phyloP scores from a whole-genome alignment of 164 flowering plant species.

The Magnolia kwangsiensis region DNA sequence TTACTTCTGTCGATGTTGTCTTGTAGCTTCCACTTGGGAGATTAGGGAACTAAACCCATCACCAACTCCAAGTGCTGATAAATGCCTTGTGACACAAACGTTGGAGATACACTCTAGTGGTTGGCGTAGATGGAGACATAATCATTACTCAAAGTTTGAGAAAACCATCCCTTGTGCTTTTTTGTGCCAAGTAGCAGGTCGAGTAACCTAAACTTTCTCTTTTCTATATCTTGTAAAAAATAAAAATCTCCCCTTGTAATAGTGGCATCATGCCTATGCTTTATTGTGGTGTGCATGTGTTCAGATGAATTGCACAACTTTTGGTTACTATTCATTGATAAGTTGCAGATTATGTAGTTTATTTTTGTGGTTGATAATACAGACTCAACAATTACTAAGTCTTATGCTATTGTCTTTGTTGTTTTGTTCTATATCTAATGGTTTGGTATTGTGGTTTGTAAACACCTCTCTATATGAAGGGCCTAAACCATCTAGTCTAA shows the following conservation, averaged over 20 bases:
- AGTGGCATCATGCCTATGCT: no score
- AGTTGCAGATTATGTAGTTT: no score
- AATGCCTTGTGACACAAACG: slow-evolving; percentile 74
- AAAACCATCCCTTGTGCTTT: slow-evolving; percentile 72
- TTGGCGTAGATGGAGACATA: slow-evolving; percentile 71
- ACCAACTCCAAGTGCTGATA: slow-evolving; percentile 38
- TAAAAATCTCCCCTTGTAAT: neutral
- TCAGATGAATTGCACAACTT: no score
- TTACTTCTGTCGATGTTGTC: neutral
- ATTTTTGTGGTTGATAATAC: no score
- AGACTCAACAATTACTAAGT: no score
- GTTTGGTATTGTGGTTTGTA: no score
- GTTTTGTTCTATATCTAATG: no score
- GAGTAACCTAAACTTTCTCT: slow-evolving; percentile 7
- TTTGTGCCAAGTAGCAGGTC: slow-evolving; percentile 91
- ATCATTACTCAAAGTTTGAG: slow-evolving; percentile 61
- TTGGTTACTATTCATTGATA: no score
- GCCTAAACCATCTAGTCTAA: no score
- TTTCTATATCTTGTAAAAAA: neutral
- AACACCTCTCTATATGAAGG: no score
- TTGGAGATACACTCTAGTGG: slow-evolving; percentile 62
- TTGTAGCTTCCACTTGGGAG: slow-evolving; percentile 94
- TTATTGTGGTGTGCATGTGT: no score
- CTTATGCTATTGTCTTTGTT: no score
- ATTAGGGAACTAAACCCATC: slow-evolving; percentile 52